Evolutionary conservation across 176 grass and related monocot genomes (phyloP), one percentile per base, ranked within the genome.

Genomic region (Carex scoparia): DNA sequence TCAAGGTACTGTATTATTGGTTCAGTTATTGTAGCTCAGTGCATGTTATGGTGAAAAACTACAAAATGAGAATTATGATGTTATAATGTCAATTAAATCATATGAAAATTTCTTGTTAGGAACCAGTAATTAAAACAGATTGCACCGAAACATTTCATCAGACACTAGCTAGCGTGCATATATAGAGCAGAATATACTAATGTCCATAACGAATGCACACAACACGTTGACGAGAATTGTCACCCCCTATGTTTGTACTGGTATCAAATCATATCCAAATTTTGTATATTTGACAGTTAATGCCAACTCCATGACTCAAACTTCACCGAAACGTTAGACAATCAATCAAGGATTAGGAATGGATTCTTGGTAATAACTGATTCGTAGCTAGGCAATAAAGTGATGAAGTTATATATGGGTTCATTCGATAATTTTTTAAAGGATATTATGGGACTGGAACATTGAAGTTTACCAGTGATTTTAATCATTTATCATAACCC

Each of bases 1-100:
- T 97, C 44, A 84, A 94, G 92, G 94, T 97, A 60, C 79, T 59
- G n/a, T 53, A 71, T 19, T 56, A 14, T 33, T 53, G 31, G 42
- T 51, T 49, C 42, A 73, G 71, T 31, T 54, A 76, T 40, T 40
- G 38, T 40, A 40, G 38, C 38, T 40, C 38, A 40, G 4, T 40
- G 38, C 5, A 10, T 31, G n/a, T 0, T 77, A 77, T 56, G 72
- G 49, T 54, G 5, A 53, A 76, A 54, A 46, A 14, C 4, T 38
- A 16, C 31, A 46, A 38, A 69, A 67, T 35, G 32, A 16, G 66
- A 69, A 69, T 37, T 4, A 28, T 69, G 40, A 18, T 38, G 18
- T 40, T 69, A 37, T 69, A 5, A 69, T 69, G 66, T 13, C 38
- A 69, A 69, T 69, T 42, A 42, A 7, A 69, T 40, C 66, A 40